Evolutionary conservation across 2,329 filamentous ascomycete genomes (phyloP).

Genomic region (Coniochaeta hoffmannii): DNA sequence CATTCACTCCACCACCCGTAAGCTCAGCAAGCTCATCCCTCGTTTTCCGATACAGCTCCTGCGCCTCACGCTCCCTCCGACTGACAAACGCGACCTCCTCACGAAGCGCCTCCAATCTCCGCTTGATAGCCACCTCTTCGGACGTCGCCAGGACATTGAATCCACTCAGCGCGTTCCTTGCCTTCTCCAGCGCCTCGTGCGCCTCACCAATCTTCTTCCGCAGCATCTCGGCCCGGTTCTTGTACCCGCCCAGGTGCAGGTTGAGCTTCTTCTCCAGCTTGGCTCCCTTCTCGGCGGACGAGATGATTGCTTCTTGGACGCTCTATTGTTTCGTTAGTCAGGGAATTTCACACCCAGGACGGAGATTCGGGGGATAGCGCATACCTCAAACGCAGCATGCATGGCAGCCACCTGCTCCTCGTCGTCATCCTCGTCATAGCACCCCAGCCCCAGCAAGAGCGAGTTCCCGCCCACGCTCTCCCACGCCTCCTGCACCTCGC

Average conservation of each 20-base stretch:
- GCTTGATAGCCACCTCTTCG: conserved; percentile 68
- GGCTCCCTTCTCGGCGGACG: conserved; percentile 70
- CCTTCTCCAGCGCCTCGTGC: conserved; percentile 65
- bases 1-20: conserved; percentile 19
- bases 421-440: conserved; percentile 70
- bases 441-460: conserved; percentile 70
- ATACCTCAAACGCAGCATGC: conserved; percentile 66
- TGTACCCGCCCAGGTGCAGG: conserved; percentile 82
- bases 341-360: no score
- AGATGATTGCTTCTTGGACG: conserved; percentile 65
- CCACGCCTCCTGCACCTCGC: conserved; percentile 47
- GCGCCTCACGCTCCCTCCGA: conserved; percentile 78
- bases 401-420: conserved; percentile 59
- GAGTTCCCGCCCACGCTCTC: conserved; percentile 44
- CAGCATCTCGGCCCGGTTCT: conserved; percentile 74
- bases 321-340: conserved; percentile 34
- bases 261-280: conserved; percentile 92
- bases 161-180: conserved; percentile 61
- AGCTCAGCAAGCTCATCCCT: conserved; percentile 71
- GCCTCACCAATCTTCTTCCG: conserved; percentile 73
- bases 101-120: conserved; percentile 65
- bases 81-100: conserved; percentile 80
- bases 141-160: conserved; percentile 70
- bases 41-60: conserved; percentile 71
- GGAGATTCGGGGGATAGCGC: conserved; percentile 17